Evolutionary conservation across 1,284 basidiomycete species (phyloP), one percentile per base, ranked within the genome.

Genomic region (Bjerkandera adusta): DNA sequence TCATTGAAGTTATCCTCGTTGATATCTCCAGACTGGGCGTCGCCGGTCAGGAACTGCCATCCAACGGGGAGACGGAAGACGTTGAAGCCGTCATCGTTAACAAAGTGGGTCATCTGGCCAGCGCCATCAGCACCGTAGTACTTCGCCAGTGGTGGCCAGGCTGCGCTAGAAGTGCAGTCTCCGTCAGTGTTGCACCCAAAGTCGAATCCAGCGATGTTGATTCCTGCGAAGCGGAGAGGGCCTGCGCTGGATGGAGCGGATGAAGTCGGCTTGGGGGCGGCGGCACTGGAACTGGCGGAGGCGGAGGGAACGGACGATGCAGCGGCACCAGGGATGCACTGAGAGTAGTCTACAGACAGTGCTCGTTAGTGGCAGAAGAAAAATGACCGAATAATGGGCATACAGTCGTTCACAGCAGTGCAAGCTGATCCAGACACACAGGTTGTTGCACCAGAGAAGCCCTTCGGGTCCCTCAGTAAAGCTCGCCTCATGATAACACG

Each of bases 61-160:
- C 71, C 71, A 21, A 80, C 71, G 3, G 76, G 75, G 34, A 76
- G 66, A 35, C 75, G 69, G 68, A 77, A 78, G 3, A 69, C 63
- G 56, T 77, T 78, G 64, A 67, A 76, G 1, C 70, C 68, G 51
- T 76, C 72, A 52, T 71, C 63, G 1, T 72, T 64, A 36, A 72
- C 71, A 53, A 82, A 82, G 57, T 82, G 79, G 29, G 64, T 53
- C 73, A 82, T 79, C 59, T 83, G 80, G 7, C 73, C 72, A 10
- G 64, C 63, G 39, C 73, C 75, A 46, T 76, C 72, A 40, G 59
- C 56, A 63, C 75, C 76, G 53, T 69, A 72, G 61, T 72, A 75
- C 51, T 72, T 59, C n/a, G 65, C 62, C 30, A 75, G 57, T 26
- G 73, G 73, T 13, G 73, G 73, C 58, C 60, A 73, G 1, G 72